Evolutionary conservation across 2,329 filamentous ascomycete species (phyloP).

Genomic region (Colletotrichum coccodes): DNA sequence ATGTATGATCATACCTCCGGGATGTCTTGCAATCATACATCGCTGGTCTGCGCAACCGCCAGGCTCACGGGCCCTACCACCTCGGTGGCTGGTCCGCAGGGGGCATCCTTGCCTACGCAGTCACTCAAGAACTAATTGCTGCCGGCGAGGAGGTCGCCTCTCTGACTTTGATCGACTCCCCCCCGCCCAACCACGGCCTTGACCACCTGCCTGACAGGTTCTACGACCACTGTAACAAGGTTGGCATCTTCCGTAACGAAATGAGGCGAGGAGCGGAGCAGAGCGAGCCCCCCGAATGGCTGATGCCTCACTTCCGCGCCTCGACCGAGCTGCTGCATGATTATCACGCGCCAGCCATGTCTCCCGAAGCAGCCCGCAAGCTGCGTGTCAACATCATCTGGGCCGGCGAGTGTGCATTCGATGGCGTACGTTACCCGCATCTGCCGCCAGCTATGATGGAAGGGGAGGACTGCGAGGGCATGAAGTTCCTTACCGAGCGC

Average conservation of each 20-base stretch:
- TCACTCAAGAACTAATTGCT: slow-evolving; percentile 67
- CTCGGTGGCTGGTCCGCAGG: slow-evolving; percentile 82
- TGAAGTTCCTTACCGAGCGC: slow-evolving; percentile 74
- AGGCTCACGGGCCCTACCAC: slow-evolving; percentile 74
- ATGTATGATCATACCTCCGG: slow-evolving; percentile 5
- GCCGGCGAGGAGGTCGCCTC: slow-evolving; percentile 66
- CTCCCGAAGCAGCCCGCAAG: slow-evolving; percentile 66
- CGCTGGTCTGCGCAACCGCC: slow-evolving; percentile 40
- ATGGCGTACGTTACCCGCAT: slow-evolving; percentile 70
- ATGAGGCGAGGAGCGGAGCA: slow-evolving; percentile 51
- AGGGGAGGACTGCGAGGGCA: slow-evolving; percentile 57
- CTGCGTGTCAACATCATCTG: slow-evolving; percentile 74
- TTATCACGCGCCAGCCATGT: slow-evolving; percentile 66
- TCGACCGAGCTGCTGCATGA: slow-evolving; percentile 74
- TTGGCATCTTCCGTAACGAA: slow-evolving; percentile 74
- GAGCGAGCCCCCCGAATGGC: slow-evolving; percentile 73
- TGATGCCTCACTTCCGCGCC: slow-evolving; percentile 77
- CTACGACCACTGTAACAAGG: slow-evolving; percentile 77
- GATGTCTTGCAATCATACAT: slow-evolving; percentile 2
- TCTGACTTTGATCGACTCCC: slow-evolving; percentile 73
- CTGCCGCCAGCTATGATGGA: slow-evolving; percentile 67
- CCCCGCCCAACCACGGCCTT: slow-evolving; percentile 70
- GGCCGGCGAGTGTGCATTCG: slow-evolving; percentile 79
- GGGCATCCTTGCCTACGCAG: slow-evolving; percentile 76
- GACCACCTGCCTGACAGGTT: slow-evolving; percentile 72